Conservation (phyloP, 768 basidiomycete genomes). For the Podaxis pistillaris region DNA sequence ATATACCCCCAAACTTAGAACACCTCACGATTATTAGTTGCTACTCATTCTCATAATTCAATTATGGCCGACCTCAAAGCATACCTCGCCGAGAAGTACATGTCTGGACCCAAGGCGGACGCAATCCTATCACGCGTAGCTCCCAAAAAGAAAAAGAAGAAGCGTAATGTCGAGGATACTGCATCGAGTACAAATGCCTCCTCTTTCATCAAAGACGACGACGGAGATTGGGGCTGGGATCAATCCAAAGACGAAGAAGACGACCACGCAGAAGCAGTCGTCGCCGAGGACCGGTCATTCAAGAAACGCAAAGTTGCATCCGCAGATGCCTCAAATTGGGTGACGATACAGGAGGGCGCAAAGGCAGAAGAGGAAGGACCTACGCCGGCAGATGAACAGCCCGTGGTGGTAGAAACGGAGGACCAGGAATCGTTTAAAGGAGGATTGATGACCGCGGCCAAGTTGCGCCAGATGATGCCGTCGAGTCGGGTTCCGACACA, state of each 20-base stretch:
- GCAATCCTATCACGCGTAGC: conserved; percentile 77
- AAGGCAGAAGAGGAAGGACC: conserved; percentile 43
- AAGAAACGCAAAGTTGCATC: conserved; percentile 60
- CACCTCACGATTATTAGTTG: background rate
- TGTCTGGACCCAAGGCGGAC: conserved; percentile 95
- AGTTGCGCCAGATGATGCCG: conserved; percentile 65
- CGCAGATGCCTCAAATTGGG: conserved; percentile 57
- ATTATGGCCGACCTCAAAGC: conserved; percentile 63
- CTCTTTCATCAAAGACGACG: conserved; percentile 59
- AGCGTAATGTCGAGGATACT: conserved; percentile 42
- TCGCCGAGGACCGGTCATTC: conserved; percentile 75
- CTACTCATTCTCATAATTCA: background rate
- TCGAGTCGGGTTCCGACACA: conserved; percentile 34
- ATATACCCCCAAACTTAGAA: background rate
- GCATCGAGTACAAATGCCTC: conserved; percentile 26
- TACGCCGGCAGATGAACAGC: conserved; percentile 67
- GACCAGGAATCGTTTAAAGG: conserved; percentile 48
- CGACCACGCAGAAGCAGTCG: conserved; percentile 60
- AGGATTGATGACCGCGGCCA: conserved; percentile 74
- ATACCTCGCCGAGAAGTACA: conserved; percentile 89
- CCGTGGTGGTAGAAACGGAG: conserved; percentile 49
- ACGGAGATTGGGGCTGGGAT: conserved; percentile 64
- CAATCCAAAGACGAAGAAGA: conserved; percentile 46
- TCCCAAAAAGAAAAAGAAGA: conserved; percentile 75
- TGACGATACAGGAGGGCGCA: conserved; percentile 57